phyloP scores from a whole-genome alignment of 208 protist species.

The Crithidia fasciculata region DNA sequence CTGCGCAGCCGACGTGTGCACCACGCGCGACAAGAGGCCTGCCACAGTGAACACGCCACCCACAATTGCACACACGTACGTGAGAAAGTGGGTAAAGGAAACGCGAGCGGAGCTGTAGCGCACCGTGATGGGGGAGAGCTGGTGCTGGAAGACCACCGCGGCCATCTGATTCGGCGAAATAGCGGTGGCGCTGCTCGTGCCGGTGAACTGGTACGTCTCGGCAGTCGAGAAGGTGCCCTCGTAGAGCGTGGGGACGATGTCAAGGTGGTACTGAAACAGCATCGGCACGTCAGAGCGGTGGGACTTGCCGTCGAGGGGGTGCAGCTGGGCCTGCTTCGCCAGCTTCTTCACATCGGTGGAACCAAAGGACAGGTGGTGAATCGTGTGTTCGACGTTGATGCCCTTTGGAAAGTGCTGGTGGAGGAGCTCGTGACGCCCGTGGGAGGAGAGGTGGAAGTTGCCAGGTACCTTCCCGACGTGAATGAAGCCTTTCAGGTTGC shows the following conservation, averaged over 20 bases:
- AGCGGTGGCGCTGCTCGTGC: constrained; percentile 14
- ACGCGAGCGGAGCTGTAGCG: constrained; percentile 63
- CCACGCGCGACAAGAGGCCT: constrained; percentile 50
- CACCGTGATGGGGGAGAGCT: constrained; percentile 92
- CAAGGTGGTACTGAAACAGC: constrained; percentile 51
- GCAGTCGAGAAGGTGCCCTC: constrained; percentile 32
- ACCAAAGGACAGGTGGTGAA: constrained; percentile 49
- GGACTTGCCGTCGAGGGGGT: constrained; percentile 39
- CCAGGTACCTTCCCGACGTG: constrained; percentile 57
- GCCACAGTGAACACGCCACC: constrained; percentile 94
- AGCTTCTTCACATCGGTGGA: constrained; percentile 34
- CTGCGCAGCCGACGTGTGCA: constrained; percentile 43
- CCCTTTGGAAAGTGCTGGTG: constrained; percentile 20
- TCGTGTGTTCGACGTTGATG: constrained; percentile 47
- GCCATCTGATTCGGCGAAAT: constrained; percentile 29
- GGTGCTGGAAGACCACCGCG: constrained; percentile 90
- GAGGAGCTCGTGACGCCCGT: constrained; percentile 27
- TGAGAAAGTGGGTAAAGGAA: constrained; percentile 92
- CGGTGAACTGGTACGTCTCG: constrained; percentile 53
- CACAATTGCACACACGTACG: constrained; percentile 93
- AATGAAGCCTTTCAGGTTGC: constrained; percentile 42
- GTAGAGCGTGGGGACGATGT: constrained; percentile 61
- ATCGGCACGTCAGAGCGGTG: constrained; percentile 8
- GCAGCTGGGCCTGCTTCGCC: constrained; percentile 18
- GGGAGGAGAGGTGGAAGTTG: constrained; percentile 61